A percentile compares a stretch with the other conserved stretches of the same genome.
Evolutionary conservation across 2,329 filamentous ascomycete species (phyloP).

Genomic region (Elsinoe perseae): DNA sequence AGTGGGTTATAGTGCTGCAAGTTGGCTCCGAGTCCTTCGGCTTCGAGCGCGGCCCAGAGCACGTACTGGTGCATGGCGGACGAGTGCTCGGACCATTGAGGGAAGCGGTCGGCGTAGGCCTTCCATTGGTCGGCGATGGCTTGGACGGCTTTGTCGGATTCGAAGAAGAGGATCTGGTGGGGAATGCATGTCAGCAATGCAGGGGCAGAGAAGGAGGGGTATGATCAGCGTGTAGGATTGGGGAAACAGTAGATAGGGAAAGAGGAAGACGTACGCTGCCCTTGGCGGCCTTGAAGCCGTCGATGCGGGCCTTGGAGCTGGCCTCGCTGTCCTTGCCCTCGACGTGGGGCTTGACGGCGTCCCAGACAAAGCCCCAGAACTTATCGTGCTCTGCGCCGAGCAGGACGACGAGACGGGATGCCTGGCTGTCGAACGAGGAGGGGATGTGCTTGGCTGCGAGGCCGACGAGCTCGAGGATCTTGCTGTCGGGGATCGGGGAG

Average conservation of each 20-base stretch:
- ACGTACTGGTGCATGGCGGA: constrained; percentile 75
- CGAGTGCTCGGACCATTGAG: constrained; percentile 66
- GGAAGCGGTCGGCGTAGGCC: constrained; percentile 72
- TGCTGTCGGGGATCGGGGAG: constrained; percentile 49
- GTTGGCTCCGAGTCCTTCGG: constrained; percentile 78
- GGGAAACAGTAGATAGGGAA: neutral
- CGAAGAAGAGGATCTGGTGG: constrained; percentile 65
- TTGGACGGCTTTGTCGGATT: constrained; percentile 62
- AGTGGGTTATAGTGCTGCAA: constrained; percentile 91
- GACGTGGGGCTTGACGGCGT: constrained; percentile 60
- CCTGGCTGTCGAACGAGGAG: constrained; percentile 83
- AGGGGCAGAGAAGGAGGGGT: neutral
- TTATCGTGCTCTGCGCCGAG: constrained; percentile 76
- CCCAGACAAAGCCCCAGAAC: constrained; percentile 69
- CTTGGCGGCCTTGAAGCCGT: constrained; percentile 61
- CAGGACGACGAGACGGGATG: constrained; percentile 68
- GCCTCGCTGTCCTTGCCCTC: constrained; percentile 54
- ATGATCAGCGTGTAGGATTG: too few species aligned
- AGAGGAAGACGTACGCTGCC: constrained; percentile 58
- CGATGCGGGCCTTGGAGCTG: constrained; percentile 43
- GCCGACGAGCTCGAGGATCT: constrained; percentile 56
- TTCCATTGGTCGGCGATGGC: constrained; percentile 61
- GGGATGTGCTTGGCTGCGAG: constrained; percentile 61
- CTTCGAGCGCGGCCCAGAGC: constrained; percentile 73
- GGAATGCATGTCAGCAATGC: neutral